phyloP scores from a whole-genome alignment of 2,329 filamentous ascomycete genomes.

The Drechslerella stenobrocha region DNA sequence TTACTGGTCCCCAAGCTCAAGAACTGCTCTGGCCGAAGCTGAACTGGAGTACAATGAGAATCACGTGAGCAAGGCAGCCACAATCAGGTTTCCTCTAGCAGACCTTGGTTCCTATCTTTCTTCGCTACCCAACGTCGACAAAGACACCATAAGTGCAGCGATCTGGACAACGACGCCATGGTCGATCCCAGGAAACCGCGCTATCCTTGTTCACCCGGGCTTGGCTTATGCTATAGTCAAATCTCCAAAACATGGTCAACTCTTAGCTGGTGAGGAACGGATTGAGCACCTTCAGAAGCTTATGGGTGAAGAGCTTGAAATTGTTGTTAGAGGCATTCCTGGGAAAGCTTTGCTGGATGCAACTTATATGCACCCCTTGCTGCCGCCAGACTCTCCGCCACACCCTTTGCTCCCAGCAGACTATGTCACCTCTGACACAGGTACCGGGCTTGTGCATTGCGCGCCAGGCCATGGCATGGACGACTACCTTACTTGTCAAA shows the following conservation, averaged over 20 bases:
- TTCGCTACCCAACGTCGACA: conserved; percentile 55
- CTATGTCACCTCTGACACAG: conserved; percentile 88
- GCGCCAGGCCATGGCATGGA: conserved; percentile 96
- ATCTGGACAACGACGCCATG: conserved; percentile 99
- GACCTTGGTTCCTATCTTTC: conserved; percentile 56
- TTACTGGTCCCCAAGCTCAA: conserved; percentile 80
- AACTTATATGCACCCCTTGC: conserved; percentile 72
- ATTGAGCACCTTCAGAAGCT: conserved; percentile 63
- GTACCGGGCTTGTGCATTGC: conserved; percentile 90
- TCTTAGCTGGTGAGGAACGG: conserved; percentile 73
- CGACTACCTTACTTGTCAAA: conserved; percentile 80
- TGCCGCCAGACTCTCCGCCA: conserved; percentile 61
- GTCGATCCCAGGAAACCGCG: conserved; percentile 91
- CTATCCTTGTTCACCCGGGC: conserved; percentile 77
- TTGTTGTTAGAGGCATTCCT: conserved; percentile 62
- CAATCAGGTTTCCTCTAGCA: conserved; percentile 73
- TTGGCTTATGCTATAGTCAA: conserved; percentile 73
- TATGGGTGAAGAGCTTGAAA: conserved; percentile 61
- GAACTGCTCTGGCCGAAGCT: conserved; percentile 78
- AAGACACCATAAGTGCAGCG: conserved; percentile 69
- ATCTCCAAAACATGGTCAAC: conserved; percentile 62
- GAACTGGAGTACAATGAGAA: conserved; percentile 81
- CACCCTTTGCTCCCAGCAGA: conserved; percentile 79
- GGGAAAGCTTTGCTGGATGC: conserved; percentile 69
- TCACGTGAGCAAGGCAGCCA: conserved; percentile 73